phyloP scores from a whole-genome alignment of 495 filamentous ascomycete species.

The Beverwykella pulmonaria region DNA sequence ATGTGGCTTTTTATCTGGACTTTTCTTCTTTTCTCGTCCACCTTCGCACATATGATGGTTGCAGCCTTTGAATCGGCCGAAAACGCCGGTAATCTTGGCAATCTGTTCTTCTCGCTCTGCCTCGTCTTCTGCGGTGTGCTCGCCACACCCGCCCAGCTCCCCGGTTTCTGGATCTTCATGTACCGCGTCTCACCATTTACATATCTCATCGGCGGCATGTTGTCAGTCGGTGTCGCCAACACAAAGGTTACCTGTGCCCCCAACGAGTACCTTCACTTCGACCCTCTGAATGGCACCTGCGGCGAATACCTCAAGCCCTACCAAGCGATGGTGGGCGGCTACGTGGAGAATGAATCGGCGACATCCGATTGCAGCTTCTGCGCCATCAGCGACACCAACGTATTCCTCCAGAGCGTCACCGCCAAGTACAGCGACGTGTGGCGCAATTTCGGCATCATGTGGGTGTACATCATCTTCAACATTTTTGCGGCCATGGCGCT shows the following conservation, averaged over 20 bases:
- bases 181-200: conserved; percentile 50
- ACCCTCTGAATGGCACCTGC: conserved; percentile 43
- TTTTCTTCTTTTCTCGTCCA: conserved; percentile 58
- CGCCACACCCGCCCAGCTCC: conserved; percentile 40
- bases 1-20: conserved; percentile 61
- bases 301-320: conserved; percentile 43
- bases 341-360: conserved; percentile 38
- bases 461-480: conserved; percentile 50
- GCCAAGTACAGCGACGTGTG: conserved; percentile 43
- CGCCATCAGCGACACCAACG: conserved; percentile 43
- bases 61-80: conserved; percentile 65
- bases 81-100: conserved; percentile 63
- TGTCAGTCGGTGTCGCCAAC: conserved; percentile 48
- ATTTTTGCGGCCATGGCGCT: conserved; percentile 42
- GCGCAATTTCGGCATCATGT: conserved; percentile 55
- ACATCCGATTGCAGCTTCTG: conserved; percentile 45
- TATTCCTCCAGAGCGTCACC: conserved; percentile 43
- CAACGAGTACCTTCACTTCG: conserved; percentile 48
- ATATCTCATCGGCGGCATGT: conserved; percentile 47
- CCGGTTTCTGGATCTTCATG: conserved; percentile 53
- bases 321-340: conserved; percentile 37
- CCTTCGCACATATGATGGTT: conserved; percentile 69
- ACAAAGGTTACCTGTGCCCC: conserved; percentile 42
- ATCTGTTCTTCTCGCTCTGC: conserved; percentile 64
- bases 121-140: conserved; percentile 58